A percentile compares a stretch with the other conserved stretches of the same genome.
phyloP scores from a whole-genome alignment of 169 alveolate species.

The Cryptosporidium muris region DNA sequence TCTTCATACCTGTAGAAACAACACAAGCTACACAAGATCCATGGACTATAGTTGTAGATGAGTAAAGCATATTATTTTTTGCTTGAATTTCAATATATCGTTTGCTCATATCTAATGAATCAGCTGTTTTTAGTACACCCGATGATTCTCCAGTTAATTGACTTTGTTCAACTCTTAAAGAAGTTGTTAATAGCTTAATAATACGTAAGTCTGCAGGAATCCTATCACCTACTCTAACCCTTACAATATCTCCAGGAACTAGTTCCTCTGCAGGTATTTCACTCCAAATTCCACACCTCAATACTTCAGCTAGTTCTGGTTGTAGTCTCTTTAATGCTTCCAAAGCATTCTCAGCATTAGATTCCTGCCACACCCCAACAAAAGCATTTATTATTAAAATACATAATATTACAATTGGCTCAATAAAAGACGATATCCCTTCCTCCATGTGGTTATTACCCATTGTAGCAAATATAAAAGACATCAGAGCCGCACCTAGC shows the following conservation, averaged over 20 bases:
- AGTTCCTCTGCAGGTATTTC: slow-evolving; percentile 89
- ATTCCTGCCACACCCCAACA: slow-evolving; percentile 98
- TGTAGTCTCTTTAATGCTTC: slow-evolving; percentile 95
- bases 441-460: slow-evolving; percentile 89
- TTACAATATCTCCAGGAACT: slow-evolving; percentile 97
- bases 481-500: slow-evolving; percentile 94
- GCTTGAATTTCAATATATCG: slow-evolving; percentile 76
- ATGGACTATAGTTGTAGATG: slow-evolving; percentile 92
- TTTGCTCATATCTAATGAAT: slow-evolving; percentile 80
- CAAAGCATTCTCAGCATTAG: slow-evolving; percentile 97
- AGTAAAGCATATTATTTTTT: slow-evolving; percentile 89
- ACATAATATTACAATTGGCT: slow-evolving; percentile 93
- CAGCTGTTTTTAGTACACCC: slow-evolving; percentile 85
- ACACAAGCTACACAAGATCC: slow-evolving; percentile 96
- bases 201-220: slow-evolving; percentile 98
- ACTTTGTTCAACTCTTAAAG: slow-evolving; percentile 93
- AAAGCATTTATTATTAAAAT: slow-evolving; percentile 94
- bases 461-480: slow-evolving; percentile 90
- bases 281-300: slow-evolving; percentile 93
- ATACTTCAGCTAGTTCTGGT: slow-evolving; percentile 90
- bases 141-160: slow-evolving; percentile 96
- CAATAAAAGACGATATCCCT: slow-evolving; percentile 94
- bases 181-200: slow-evolving; percentile 89
- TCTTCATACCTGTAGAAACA: slow-evolving; percentile 95
- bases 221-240: slow-evolving; percentile 94